Evolutionary conservation across 129 eudicot genomes (phyloP), one percentile per base, ranked within the genome.

Genomic region (Flaveria bidentis): DNA sequence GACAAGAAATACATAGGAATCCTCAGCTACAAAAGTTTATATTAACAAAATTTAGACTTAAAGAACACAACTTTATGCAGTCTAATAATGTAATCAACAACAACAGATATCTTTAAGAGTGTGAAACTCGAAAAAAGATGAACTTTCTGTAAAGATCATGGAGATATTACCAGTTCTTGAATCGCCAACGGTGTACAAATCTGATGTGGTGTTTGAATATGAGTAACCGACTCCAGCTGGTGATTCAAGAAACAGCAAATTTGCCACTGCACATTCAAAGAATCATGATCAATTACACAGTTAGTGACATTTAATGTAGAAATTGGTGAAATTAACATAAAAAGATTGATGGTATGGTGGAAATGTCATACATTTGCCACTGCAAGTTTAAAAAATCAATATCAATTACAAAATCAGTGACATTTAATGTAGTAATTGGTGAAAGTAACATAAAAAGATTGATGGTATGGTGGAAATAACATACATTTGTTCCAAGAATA

Each of bases 181-280:
- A 77, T 94, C 99, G 55, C 99, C 99, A 22, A 79, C 81, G 63
- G 86, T 84, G 60, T 94, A 94, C 81, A 89, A 87, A 81, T 94
- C 99, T 15, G 93, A 77, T 73, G 99, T 44, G 16, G 93, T 87
- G 67, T 94, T 89, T 41, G 99, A 74, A 81, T 94, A 94, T 10
- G 99, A 94, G 44, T 80, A 94, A 15, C 99, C 99, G 81, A 94
- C 99, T 72, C 99, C 99, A 58, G 96, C 99, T 5, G 99, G 99
- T 56, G 99, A 89, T 83, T 94, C 99, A 65, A 94, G 89, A 76
- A 94, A 94, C 49, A 94, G 90, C 89, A 94, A 76, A 89, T 94
- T 94, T 52, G 99, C 97, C 96, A 91, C 99, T 94, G 87, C 87
- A 73, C 82, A 67, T 14, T 42, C 10, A 49, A 74, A 65, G 68